Evolutionary conservation across 805 yeast species (phyloP), one percentile per base, ranked within the genome.

Genomic region (Hanseniaspora lachancei): DNA sequence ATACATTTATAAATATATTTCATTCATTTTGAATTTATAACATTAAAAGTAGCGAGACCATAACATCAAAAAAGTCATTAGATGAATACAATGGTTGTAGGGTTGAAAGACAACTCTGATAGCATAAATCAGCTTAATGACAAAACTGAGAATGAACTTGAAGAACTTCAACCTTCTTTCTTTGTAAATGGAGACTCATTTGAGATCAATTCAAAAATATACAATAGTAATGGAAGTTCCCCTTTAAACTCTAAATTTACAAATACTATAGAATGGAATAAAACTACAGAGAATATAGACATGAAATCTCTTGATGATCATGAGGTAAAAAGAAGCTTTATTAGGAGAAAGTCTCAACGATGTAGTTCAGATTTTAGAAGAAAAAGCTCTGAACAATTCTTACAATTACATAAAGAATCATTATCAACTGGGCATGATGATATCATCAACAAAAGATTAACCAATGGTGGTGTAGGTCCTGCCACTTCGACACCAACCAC

Each of bases 401-500:
- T 46, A 13, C 44, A 39, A n/a, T 12, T 53, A 23, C 41, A 42
- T 2, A 48, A 53, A 10, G 56, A 53, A 3, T 29, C 41, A 10
- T 20, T 53, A 20, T 27, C 47, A 6, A 39, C 21, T 20, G 21
- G n/a, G 10, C 39, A 21, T 18, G 41, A 39, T 20, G 41, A 20
- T 18, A 16, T 5, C 1, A 24, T 18, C 20, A 40, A 42, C n/a
- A 15, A 9, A 23, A 23, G 36, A n/a, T 16, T n/a, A n/a, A 13
- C n/a, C 10, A 3, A 35, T 29, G 35, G 52, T 12, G 42, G 10
- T 16, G 3, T 16, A 15, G 18, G 40, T 8, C 20, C 47, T 18
- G 24, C 34, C 2, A 47, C 56, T 2, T 50, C 57, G 6, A 46
- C 58, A 3, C 52, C 58, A 10, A 43, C 58, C 20, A 47, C 50